Percentiles rank a stretch among this genome's conserved stretches.
Conservation (phyloP, 2,329 filamentous ascomycete species). For the Monosporascus sp. region DNA sequence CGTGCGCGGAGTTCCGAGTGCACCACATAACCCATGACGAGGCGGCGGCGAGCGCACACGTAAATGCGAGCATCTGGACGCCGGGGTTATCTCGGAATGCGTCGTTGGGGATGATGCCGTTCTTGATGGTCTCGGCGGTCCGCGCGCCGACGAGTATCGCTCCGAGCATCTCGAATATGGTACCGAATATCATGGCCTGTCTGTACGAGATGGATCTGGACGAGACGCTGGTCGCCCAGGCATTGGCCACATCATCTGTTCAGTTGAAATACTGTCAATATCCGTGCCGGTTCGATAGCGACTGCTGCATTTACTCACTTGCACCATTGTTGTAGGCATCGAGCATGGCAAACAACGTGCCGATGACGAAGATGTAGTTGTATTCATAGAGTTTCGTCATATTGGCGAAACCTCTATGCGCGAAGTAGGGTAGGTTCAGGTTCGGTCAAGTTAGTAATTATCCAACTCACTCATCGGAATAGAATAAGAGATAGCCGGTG, state of each 20-base stretch:
- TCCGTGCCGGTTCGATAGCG: neutral
- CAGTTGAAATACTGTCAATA: constrained; percentile 8
- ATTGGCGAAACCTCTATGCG: constrained; percentile 24
- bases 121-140: constrained; percentile 75
- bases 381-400: constrained; percentile 57
- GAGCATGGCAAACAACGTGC: constrained; percentile 70
- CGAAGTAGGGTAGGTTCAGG: neutral
- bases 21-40: constrained; percentile 78
- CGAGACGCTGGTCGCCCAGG: constrained; percentile 76
- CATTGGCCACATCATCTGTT: constrained; percentile 75
- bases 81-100: constrained; percentile 57
- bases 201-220: constrained; percentile 70
- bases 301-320: constrained; percentile 46
- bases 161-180: constrained; percentile 63
- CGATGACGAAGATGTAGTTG: constrained; percentile 68
- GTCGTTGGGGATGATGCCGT: constrained; percentile 62
- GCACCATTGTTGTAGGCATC: constrained; percentile 77
- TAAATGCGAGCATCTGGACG: constrained; percentile 64
- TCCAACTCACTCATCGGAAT: neutral
- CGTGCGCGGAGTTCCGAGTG: constrained; percentile 66
- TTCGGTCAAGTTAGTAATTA: neutral
- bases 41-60: constrained; percentile 58
- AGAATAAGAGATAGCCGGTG: no score
- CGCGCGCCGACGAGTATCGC: constrained; percentile 63
- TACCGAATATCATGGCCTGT: constrained; percentile 62